A percentile compares a stretch with the other conserved stretches of the same genome.
phyloP scores from a whole-genome alignment of 2,329 filamentous ascomycete species.

The Monilinia laxa region DNA sequence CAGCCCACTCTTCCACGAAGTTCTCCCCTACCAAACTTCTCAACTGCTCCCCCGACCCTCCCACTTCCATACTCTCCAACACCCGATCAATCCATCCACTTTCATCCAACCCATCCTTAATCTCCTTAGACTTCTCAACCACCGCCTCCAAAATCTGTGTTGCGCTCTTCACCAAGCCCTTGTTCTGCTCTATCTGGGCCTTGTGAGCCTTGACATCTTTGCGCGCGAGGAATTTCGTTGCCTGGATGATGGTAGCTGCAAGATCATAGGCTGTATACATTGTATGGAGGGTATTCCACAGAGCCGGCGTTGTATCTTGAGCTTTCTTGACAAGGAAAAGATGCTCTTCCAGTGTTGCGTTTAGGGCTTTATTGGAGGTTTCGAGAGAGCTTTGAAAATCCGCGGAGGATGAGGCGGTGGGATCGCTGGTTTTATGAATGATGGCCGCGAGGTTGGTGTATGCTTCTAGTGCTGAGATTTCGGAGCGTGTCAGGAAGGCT shows the following conservation, averaged over 20 bases:
- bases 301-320: slow-evolving; percentile 8
- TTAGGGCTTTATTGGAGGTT: slow-evolving; percentile 27
- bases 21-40: slow-evolving; percentile 34
- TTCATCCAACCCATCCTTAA: slow-evolving; percentile 39
- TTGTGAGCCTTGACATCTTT: slow-evolving; percentile 28
- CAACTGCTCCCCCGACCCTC: slow-evolving; percentile 27
- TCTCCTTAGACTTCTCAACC: slow-evolving; percentile 27
- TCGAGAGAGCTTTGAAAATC: slow-evolving; percentile 27
- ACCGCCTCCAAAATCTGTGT: slow-evolving; percentile 29
- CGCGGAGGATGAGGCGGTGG: slow-evolving; percentile 20
- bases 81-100: slow-evolving; percentile 41
- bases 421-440: slow-evolving; percentile 28
- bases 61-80: slow-evolving; percentile 29
- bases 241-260: slow-evolving; percentile 28
- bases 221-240: slow-evolving; percentile 30
- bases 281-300: slow-evolving; percentile 31
- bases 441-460: slow-evolving; percentile 32
- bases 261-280: slow-evolving; percentile 38
- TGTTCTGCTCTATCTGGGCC: slow-evolving; percentile 27
- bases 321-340: slow-evolving; percentile 12
- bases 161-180: slow-evolving; percentile 24
- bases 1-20: slow-evolving; percentile 40
- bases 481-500: slow-evolving; percentile 29
- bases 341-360: slow-evolving; percentile 26
- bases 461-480: slow-evolving; percentile 28